These are phyloP conservation scores for Candida succiphila DNA, from an alignment of 805 yeast genomes.

Conservation along the genomic window DNA sequence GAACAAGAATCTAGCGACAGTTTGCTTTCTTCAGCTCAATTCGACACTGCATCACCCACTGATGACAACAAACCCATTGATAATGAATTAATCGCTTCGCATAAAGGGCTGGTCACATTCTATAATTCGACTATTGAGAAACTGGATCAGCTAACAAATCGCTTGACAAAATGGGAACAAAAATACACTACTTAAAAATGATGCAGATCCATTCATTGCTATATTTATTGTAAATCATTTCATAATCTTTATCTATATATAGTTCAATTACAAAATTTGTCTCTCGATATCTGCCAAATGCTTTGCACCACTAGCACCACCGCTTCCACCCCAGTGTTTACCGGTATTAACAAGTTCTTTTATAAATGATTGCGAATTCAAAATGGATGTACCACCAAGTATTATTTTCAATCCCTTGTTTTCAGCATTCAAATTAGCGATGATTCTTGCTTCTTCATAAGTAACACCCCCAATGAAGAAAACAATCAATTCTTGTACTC, in stretches of 20 bases:
- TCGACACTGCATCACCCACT: too few species aligned
- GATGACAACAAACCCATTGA: not conserved
- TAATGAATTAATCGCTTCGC: constrained; percentile 18
- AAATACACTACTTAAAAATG: constrained; percentile 33
- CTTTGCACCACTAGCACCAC: not conserved
- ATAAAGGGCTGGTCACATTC: constrained; percentile 32
- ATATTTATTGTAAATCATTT: not conserved
- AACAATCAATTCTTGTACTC: constrained; percentile 55
- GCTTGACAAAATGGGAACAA: constrained; percentile 72
- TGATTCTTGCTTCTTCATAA: constrained; percentile 81
- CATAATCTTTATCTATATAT: not conserved
- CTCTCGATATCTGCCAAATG: not conserved
- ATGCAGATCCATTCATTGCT: too few species aligned
- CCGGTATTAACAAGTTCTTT: constrained; percentile 14
- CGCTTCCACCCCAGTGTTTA: constrained; percentile 9
- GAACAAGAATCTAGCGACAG: constrained; percentile 52
- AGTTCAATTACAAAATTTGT: not conserved
- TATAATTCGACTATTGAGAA: constrained; percentile 50
- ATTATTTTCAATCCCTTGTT: constrained; percentile 53
- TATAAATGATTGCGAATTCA: constrained; percentile 34
- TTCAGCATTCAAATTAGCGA: constrained; percentile 57
- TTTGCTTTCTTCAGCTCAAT: constrained; percentile 9
- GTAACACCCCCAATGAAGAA: constrained; percentile 85
- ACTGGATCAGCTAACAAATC: constrained; percentile 68
- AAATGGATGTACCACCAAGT: constrained; percentile 71